A percentile compares a stretch with the other conserved stretches of the same genome.
phyloP scores from a whole-genome alignment of 352 stramenopile genomes.

The Phytophthora multivora region DNA sequence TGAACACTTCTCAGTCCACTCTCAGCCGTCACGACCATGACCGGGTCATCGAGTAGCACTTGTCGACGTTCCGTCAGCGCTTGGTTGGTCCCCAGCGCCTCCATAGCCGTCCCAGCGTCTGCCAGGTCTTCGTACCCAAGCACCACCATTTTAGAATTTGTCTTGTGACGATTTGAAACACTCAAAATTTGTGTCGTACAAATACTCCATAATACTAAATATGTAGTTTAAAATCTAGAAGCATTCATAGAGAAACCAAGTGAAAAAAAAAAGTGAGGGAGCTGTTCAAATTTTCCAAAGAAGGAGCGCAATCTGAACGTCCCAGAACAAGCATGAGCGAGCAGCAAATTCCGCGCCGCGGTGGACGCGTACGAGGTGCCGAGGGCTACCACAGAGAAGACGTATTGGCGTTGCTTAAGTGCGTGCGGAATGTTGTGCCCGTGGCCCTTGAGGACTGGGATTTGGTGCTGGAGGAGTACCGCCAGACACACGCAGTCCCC shows the following conservation, averaged over 20 bases:
- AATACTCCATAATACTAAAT: not conserved
- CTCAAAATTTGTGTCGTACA: no score
- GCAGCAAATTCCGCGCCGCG: constrained; percentile 22
- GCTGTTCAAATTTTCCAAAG: not conserved
- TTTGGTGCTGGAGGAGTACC: constrained; percentile 33
- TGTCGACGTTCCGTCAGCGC: constrained; percentile 8
- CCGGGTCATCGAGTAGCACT: constrained; percentile 14
- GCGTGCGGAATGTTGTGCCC: constrained; percentile 21
- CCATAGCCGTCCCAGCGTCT: constrained; percentile 10
- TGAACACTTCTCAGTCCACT: constrained; percentile 21
- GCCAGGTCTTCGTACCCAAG: constrained; percentile 14
- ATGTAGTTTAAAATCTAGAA: not conserved
- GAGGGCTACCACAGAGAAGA: constrained; percentile 43
- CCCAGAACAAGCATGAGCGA: constrained; percentile 16
- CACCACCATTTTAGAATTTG: constrained; percentile 23
- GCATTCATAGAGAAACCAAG: not conserved
- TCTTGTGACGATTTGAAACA: not conserved
- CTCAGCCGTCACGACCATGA: constrained; percentile 22
- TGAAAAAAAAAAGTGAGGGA: not conserved
- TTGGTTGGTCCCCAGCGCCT: constrained; percentile 12
- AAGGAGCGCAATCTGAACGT: constrained; percentile 2
- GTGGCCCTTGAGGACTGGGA: constrained; percentile 29
- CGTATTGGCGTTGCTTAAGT: constrained; percentile 20
- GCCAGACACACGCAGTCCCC: constrained; percentile 28
- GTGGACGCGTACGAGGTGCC: constrained; percentile 31